Percentiles rank a stretch among this genome's conserved stretches.
phyloP scores from a whole-genome alignment of 768 basidiomycete genomes.

The Russula abietina region DNA sequence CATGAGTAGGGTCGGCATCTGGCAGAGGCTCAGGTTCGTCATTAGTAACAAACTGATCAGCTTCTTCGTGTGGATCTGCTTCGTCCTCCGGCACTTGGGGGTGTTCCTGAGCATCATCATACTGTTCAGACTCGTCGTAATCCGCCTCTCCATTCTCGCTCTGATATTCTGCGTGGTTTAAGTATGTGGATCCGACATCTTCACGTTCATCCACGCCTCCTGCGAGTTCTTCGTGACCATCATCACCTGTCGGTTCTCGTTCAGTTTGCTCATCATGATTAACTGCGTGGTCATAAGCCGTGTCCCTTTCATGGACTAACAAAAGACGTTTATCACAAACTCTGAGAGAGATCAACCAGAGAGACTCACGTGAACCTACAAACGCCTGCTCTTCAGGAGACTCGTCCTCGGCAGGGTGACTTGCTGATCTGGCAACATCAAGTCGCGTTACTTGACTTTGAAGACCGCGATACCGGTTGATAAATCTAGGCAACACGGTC shows the following conservation, averaged over 20 bases:
- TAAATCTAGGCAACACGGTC: conserved; percentile 21
- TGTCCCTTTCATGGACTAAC: neutral
- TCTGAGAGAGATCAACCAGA: neutral
- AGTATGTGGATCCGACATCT: neutral
- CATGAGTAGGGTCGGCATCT: conserved; percentile 6
- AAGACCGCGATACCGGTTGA: conserved; percentile 22
- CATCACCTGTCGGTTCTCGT: conserved; percentile 1
- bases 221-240: neutral
- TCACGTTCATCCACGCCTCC: conserved; percentile 6
- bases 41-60: conserved; percentile 16
- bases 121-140: conserved; percentile 13
- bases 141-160: conserved; percentile 6
- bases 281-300: neutral
- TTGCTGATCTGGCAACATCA: neutral
- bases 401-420: neutral
- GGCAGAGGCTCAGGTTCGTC: conserved; percentile 10
- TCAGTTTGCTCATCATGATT: neutral
- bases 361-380: conserved; percentile 1
- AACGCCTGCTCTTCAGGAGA: neutral
- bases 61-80: conserved; percentile 5
- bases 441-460: conserved; percentile 18
- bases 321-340: neutral
- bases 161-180: conserved; percentile 5
- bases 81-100: conserved; percentile 1
- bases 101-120: conserved; percentile 15